Conservation (phyloP, 805 yeast genomes). For the Saccharomycopsis sp. region DNA sequence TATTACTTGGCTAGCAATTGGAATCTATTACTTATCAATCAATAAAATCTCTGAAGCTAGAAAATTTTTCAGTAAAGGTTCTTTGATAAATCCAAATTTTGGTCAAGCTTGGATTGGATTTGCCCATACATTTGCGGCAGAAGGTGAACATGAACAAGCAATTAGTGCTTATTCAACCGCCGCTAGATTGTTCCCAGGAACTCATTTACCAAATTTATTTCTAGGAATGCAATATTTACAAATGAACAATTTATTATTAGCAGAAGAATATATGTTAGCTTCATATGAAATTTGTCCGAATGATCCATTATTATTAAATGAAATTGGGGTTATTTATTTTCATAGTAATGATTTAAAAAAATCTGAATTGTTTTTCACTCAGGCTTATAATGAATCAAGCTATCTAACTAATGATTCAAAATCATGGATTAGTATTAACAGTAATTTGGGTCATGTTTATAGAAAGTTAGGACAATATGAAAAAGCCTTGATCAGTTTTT, state of each 20-base stretch:
- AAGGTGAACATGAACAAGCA: constrained; percentile 99
- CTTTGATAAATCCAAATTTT: constrained; percentile 77
- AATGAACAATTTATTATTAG: constrained; percentile 69
- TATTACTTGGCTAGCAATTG: constrained; percentile 88
- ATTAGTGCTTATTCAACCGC: constrained; percentile 96
- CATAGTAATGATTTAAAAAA: constrained; percentile 55
- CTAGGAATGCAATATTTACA: constrained; percentile 95
- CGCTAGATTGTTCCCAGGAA: constrained; percentile 80
- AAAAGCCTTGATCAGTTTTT: constrained; percentile 66
- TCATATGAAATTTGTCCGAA: constrained; percentile 68
- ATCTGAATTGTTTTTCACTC: constrained; percentile 62
- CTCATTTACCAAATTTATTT: constrained; percentile 81
- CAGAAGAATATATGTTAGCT: constrained; percentile 75
- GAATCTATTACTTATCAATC: constrained; percentile 74
- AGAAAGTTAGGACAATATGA: constrained; percentile 51
- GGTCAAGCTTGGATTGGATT: constrained; percentile 98
- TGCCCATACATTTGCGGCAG: constrained; percentile 95
- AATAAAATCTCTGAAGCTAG: constrained; percentile 74
- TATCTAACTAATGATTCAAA: constrained; percentile 66
- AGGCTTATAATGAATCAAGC: constrained; percentile 62
- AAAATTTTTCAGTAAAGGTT: constrained; percentile 78
- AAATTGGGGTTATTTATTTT: constrained; percentile 84
- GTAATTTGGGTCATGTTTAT: constrained; percentile 84
- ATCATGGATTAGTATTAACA: constrained; percentile 77
- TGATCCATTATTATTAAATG: constrained; percentile 85